phyloP scores from a whole-genome alignment of 805 yeast species.

The Metschnikowia gelsemii region DNA sequence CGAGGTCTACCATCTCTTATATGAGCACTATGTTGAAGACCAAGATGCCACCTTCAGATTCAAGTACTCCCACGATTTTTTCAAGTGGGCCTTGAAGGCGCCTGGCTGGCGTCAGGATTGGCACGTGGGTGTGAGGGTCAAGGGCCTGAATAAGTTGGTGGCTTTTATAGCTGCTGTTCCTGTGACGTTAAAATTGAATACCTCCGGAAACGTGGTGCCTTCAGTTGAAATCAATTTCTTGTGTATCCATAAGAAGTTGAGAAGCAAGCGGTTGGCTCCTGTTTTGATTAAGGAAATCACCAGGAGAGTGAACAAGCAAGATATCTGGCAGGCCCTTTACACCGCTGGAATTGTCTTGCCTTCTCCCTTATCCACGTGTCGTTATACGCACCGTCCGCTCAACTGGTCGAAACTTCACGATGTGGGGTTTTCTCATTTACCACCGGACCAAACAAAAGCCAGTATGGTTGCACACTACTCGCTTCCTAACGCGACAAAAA shows the following conservation, averaged over 20 bases:
- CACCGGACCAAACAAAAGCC: constrained; percentile 63
- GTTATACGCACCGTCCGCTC: constrained; percentile 91
- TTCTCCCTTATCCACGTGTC: constrained; percentile 83
- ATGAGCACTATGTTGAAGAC: constrained; percentile 94
- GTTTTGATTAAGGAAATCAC: constrained; percentile 92
- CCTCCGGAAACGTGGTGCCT: constrained; percentile 43
- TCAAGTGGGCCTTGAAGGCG: constrained; percentile 89
- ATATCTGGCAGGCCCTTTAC: constrained; percentile 94
- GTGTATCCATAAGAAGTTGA: constrained; percentile 89
- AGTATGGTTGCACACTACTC: constrained; percentile 63
- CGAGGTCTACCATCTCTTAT: constrained; percentile 76
- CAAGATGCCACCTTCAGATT: constrained; percentile 89
- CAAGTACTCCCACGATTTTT: constrained; percentile 77
- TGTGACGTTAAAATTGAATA: constrained; percentile 59
- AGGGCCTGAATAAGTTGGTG: constrained; percentile 69
- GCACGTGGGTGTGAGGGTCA: constrained; percentile 92
- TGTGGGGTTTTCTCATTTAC: constrained; percentile 85
- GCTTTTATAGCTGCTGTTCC: constrained; percentile 95
- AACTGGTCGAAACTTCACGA: constrained; percentile 89
- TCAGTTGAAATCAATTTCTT: constrained; percentile 91
- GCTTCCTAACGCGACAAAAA: constrained; percentile 50
- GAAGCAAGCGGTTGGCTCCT: constrained; percentile 94
- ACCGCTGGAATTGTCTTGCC: constrained; percentile 93
- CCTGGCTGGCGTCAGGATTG: constrained; percentile 91
- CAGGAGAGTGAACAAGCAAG: constrained; percentile 77